phyloP scores from a whole-genome alignment of 345 rosid species.

The Lepidium africanum region DNA sequence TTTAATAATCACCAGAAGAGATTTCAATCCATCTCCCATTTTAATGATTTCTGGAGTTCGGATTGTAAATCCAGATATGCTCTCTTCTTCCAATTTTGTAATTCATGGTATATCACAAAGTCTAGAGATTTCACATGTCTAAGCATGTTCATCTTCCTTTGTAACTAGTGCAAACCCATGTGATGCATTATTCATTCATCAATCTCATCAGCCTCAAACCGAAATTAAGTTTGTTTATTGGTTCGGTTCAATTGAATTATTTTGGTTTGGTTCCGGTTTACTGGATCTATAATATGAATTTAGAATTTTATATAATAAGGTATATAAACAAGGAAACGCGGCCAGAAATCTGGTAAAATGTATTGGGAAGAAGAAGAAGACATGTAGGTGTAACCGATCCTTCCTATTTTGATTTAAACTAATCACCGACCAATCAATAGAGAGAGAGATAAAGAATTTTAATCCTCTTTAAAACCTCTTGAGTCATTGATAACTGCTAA shows the following conservation, averaged over 20 bases:
- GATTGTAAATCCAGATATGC: conserved; percentile 48
- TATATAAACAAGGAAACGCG: background rate
- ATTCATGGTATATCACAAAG: conserved; percentile 55
- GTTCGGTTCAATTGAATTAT: background rate
- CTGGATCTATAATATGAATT: background rate
- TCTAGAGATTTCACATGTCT: conserved; percentile 24
- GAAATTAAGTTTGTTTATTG: background rate
- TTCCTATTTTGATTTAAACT: conserved; percentile 6
- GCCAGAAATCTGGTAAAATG: background rate
- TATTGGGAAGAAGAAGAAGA: conserved; percentile 10
- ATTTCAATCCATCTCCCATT: conserved; percentile 12
- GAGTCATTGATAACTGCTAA: background rate
- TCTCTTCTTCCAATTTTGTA: conserved; percentile 37
- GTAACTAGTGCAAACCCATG: background rate
- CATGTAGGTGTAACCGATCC: conserved; percentile 21
- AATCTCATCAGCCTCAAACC: background rate
- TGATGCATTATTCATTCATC: background rate
- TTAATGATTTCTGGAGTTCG: conserved; percentile 43
- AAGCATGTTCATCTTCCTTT: background rate
- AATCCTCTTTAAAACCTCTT: conserved; percentile 17
- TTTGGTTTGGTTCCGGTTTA: background rate
- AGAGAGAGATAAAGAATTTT: background rate
- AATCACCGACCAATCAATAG: conserved; percentile 26
- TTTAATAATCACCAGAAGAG: conserved; percentile 32
- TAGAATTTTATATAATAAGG: background rate